Base-by-base conservation (phyloP, 1,284 basidiomycete species). In the Trametes hirsuta region DNA sequence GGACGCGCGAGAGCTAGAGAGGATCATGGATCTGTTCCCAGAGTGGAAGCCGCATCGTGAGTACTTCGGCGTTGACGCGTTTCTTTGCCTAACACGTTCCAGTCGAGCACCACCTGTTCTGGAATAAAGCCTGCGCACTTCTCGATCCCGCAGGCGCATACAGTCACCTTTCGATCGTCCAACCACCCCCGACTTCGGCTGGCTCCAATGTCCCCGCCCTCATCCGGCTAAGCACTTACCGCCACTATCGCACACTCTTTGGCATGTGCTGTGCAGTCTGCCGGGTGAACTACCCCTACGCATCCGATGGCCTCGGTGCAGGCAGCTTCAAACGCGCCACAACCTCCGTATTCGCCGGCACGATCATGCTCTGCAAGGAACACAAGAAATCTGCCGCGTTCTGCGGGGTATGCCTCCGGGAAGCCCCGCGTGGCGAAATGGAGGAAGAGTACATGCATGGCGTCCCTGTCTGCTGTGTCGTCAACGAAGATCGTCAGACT, bases 321-420 rank as follows among this genome's bases (percentile, higher is more conserved):
- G 76, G 75, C 2, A 65, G 62, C 40, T 82, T 79, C 9, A 86
- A 86, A 71, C 79, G 80, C 34, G 65, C 73, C 6, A 68, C 79
- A 21, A 49, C 64, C 47, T 79, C 79, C 1, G 74, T 77, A 0
- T 74, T 72, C n/a, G 66, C 87, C 1, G 82, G 81, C 9, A 63
- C 71, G 24, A 75, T 88, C 64, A 64, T 75, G 15, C 74, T 86
- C n/a, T 91, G 90, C 72, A 78, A 80, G 48, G 85, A 88, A 1
- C 89, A 91, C 69, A 80, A 82, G 55, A 81, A 83, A 59, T 71
- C 72, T 8, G 70, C 77, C 0, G 58, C 64, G n/a, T 90, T 84
- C 65, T 91, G 89, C 63, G 86, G 86, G 0, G 69, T 89, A 8
- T 91, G 89, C 70, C 77, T 91, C 6, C 81, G 84, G n/a, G 86